Conservation (phyloP, 148 eudicot species). For the Rhododendron vialii region DNA sequence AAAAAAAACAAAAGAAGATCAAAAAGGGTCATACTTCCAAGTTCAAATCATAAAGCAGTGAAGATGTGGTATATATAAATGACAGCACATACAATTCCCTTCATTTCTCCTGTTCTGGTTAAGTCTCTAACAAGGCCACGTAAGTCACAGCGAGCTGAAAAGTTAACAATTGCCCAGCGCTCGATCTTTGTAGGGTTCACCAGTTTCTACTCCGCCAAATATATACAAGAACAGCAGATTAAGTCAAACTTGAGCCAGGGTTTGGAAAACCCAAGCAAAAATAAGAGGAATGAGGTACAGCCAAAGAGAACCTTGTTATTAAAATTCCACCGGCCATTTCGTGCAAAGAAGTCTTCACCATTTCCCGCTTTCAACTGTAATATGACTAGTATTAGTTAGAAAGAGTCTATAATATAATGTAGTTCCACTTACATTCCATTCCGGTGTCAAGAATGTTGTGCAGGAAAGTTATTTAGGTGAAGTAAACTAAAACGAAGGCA, state of each 20-base stretch:
- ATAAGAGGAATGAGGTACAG: not conserved
- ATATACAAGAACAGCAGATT: not conserved
- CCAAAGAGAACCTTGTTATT: constrained; percentile 63
- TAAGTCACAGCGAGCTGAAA: constrained; percentile 75
- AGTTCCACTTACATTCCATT: not conserved
- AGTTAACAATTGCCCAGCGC: constrained; percentile 82
- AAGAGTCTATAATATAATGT: not conserved
- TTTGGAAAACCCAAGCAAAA: not conserved
- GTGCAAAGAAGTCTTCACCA: constrained; percentile 79
- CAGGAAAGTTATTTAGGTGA: not conserved
- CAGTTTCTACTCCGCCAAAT: constrained; percentile 44
- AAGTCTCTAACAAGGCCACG: constrained; percentile 57
- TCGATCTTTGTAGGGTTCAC: constrained; percentile 66
- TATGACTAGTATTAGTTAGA: not conserved
- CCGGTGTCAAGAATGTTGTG: not conserved
- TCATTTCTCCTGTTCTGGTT: constrained; percentile 55
- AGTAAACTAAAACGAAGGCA: not conserved
- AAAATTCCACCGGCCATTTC: constrained; percentile 94
- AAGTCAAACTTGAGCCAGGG: not conserved
- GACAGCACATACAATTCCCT: constrained; percentile 72
- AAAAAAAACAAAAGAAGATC: not conserved
- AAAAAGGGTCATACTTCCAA: not conserved
- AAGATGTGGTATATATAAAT: not conserved
- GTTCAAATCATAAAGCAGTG: not conserved
- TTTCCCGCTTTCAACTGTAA: constrained; percentile 69